Evolutionary conservation across 1,284 basidiomycete species (phyloP), one percentile per base, ranked within the genome.

Genomic region (Austropuccinia psidii): DNA sequence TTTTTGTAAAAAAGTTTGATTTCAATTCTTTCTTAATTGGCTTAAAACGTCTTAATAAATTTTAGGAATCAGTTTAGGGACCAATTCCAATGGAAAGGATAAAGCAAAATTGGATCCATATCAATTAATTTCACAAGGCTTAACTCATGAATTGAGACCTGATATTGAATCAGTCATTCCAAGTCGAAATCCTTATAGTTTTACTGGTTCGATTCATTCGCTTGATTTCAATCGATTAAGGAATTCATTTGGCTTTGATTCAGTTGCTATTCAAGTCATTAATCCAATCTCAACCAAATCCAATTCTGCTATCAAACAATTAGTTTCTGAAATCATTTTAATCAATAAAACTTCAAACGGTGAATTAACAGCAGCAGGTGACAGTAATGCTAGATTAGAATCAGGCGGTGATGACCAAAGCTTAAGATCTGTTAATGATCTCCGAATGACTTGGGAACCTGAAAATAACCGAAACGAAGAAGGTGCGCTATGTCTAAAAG

Each of bases 181-280:
- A 27, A 72, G 68, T 41, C 68, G 68, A 19, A 72, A 72, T 24
- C 68, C 68, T 24, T 72, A 61, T 27, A 72, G 68, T 60, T 72
- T 72, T 47, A 72, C 68, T 1, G 68, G 68, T 7, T 60, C 55
- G n/a, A 43, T 72, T 9, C 19, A 13, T 4, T 72, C 45, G 43
- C 62, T 72, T 21, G 68, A 72, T 50, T 50, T 57, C 21, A 50
- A 47, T 11, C 41, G 57, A 9, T 50, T 72, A 9, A 29, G 68
- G 7, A 43, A 39, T 1, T 60, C 68, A 1, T 72, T 72, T 47
- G 21, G 33, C 19, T 21, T 29, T 2, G 27, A 21, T 31, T 35
- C 68, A 35, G 41, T 50, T 7, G 37, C 37, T 15, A 49, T 72
- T 47, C 68, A 72, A 50, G 39, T 62, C 29, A 37, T 72, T 2